Conservation (phyloP, 352 stramenopile species). For the Globisporangium orthogonon region DNA sequence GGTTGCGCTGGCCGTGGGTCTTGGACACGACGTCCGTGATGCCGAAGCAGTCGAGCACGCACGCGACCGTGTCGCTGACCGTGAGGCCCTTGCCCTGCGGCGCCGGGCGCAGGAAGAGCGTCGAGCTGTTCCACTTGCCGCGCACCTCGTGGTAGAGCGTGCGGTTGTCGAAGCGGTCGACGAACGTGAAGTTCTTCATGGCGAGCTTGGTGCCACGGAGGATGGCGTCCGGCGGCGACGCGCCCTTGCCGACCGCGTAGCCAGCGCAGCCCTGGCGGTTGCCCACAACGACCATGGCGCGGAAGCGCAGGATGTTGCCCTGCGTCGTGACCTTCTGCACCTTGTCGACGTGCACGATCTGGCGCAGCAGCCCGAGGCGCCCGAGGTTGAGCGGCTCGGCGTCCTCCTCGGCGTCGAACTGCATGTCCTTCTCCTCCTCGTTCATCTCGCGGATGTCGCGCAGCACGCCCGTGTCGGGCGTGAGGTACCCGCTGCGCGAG, state of each 20-base stretch:
- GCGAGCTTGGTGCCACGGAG: slow-evolving; percentile 85
- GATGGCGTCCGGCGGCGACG: slow-evolving; percentile 85
- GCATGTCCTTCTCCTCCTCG: slow-evolving; percentile 63
- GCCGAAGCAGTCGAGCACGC: slow-evolving; percentile 87
- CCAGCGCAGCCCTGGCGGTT: slow-evolving; percentile 91
- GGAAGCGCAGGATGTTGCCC: slow-evolving; percentile 90
- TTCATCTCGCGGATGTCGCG: slow-evolving; percentile 64
- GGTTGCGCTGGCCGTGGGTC: slow-evolving; percentile 91
- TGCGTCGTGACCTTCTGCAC: slow-evolving; percentile 88
- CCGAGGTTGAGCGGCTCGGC: slow-evolving; percentile 59
- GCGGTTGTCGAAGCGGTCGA: slow-evolving; percentile 91
- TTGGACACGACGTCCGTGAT: slow-evolving; percentile 92
- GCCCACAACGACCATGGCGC: slow-evolving; percentile 90
- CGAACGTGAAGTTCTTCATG: slow-evolving; percentile 93
- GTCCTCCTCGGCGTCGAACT: slow-evolving; percentile 59
- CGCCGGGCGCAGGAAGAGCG: slow-evolving; percentile 81
- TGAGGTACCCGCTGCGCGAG: slow-evolving; percentile 32
- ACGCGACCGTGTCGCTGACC: slow-evolving; percentile 76
- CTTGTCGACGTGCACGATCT: slow-evolving; percentile 82
- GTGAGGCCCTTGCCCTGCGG: slow-evolving; percentile 67
- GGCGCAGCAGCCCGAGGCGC: slow-evolving; percentile 56
- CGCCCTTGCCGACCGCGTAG: slow-evolving; percentile 91
- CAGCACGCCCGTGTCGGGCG: slow-evolving; percentile 54
- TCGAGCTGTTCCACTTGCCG: slow-evolving; percentile 95
- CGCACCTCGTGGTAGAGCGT: slow-evolving; percentile 90